Percentiles rank a stretch among this genome's conserved stretches.
Conservation (phyloP, 176 grass and related monocot species). For the Musa troglodytarum region DNA sequence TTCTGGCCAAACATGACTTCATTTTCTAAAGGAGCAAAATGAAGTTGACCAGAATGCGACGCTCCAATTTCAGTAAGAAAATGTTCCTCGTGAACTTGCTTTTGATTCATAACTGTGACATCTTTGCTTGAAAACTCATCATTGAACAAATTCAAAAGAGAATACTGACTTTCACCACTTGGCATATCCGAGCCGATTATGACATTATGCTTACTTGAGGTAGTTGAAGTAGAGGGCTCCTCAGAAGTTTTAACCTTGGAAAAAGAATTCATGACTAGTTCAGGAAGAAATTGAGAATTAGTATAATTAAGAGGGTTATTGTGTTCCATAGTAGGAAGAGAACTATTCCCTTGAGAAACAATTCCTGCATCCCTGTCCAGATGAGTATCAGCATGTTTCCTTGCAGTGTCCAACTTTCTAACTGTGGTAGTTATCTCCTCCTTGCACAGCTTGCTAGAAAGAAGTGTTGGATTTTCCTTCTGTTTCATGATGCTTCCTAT, state of each 20-base stretch:
- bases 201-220: slow-evolving; percentile 14
- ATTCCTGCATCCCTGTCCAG: background rate
- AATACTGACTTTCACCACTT: slow-evolving; percentile 18
- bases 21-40: slow-evolving; percentile 1
- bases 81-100: background rate
- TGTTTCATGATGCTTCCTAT: background rate
- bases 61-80: background rate
- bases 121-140: slow-evolving; percentile 1
- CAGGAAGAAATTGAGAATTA: background rate
- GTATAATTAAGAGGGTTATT: background rate
- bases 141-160: background rate
- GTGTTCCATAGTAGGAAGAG: background rate
- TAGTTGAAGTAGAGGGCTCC: background rate
- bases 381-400: too few relatives aligned
- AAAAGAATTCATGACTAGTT: background rate
- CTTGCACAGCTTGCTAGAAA: background rate
- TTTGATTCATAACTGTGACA: background rate
- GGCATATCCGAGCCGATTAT: slow-evolving; percentile 13
- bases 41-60: background rate
- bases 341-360: background rate
- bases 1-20: background rate
- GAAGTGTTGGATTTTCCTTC: background rate
- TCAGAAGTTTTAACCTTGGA: background rate
- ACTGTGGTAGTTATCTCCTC: background rate
- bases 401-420: background rate